Evolutionary conservation across 805 yeast species (phyloP).

Genomic region (Trichomonascus vanleenenianus): DNA sequence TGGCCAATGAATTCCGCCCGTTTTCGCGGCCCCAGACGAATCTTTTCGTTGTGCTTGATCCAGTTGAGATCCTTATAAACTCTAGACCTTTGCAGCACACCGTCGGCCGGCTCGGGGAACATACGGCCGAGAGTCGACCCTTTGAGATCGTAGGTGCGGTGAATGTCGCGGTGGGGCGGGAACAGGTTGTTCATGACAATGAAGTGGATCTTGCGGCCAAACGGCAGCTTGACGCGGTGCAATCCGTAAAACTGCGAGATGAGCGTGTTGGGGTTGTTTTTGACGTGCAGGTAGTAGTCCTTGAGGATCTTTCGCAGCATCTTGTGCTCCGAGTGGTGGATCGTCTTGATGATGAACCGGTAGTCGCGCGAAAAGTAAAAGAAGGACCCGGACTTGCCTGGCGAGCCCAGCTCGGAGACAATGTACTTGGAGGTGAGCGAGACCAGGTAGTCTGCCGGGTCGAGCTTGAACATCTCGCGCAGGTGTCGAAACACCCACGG

Average conservation of each 20-base stretch:
- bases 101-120: slow-evolving; percentile 11
- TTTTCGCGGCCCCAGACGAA: slow-evolving; percentile 72
- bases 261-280: slow-evolving; percentile 77
- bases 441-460: slow-evolving; percentile 91
- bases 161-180: slow-evolving; percentile 87
- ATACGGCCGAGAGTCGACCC: slow-evolving; percentile 85
- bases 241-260: slow-evolving; percentile 94
- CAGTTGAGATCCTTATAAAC: slow-evolving; percentile 87
- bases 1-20: slow-evolving; percentile 55
- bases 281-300: slow-evolving; percentile 75
- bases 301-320: slow-evolving; percentile 66
- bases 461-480: slow-evolving; percentile 72
- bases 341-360: slow-evolving; percentile 90
- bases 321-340: slow-evolving; percentile 86
- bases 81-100: slow-evolving; percentile 22
- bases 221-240: slow-evolving; percentile 87
- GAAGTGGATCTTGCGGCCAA: slow-evolving; percentile 76
- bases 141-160: slow-evolving; percentile 79
- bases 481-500: slow-evolving; percentile 91
- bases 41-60: slow-evolving; percentile 55
- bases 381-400: slow-evolving; percentile 95
- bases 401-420: slow-evolving; percentile 85
- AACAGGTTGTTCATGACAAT: slow-evolving; percentile 95
- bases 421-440: slow-evolving; percentile 91
- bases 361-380: slow-evolving; percentile 93